Evolutionary conservation across 1,139 yeast genomes (phyloP).

Genomic region (Saccharomyces pastorianus): DNA sequence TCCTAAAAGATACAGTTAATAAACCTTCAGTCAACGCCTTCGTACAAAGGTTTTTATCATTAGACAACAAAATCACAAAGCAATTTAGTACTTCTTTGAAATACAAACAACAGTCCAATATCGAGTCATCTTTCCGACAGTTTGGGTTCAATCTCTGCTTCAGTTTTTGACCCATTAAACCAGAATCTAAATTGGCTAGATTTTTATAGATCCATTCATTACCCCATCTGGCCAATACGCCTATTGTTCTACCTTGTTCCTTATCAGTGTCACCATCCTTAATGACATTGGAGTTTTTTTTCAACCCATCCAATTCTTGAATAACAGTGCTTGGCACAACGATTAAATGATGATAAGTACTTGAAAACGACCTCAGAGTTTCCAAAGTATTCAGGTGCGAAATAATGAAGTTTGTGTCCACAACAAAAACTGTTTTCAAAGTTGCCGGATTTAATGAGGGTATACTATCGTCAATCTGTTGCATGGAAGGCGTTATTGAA

Average conservation of each 20-base stretch:
- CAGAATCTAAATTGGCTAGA: slow-evolving; percentile 44
- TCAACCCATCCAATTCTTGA: slow-evolving; percentile 73
- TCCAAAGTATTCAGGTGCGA: slow-evolving; percentile 55
- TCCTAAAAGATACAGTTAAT: slow-evolving; percentile 57
- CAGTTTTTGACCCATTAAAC: slow-evolving; percentile 58
- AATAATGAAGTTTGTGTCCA: slow-evolving; percentile 73
- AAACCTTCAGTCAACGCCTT: slow-evolving; percentile 66
- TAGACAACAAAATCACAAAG: slow-evolving; percentile 60
- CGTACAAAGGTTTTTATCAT: slow-evolving; percentile 74
- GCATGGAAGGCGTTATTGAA: slow-evolving; percentile 1
- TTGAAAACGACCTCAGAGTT: slow-evolving; percentile 38
- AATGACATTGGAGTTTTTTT: slow-evolving; percentile 31
- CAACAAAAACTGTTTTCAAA: slow-evolving; percentile 38
- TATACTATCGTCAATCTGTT: slow-evolving; percentile 9
- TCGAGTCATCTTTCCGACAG: slow-evolving; percentile 65
- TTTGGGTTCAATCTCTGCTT: slow-evolving; percentile 42
- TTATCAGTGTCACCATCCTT: slow-evolving; percentile 1
- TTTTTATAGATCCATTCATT: slow-evolving; percentile 69
- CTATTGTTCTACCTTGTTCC: slow-evolving; percentile 33
- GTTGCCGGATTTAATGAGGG: slow-evolving; percentile 6
- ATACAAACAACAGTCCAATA: slow-evolving; percentile 74
- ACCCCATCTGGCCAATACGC: slow-evolving; percentile 61
- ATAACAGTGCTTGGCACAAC: slow-evolving; percentile 66
- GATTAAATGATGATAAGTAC: slow-evolving; percentile 40
- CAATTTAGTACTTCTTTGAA: slow-evolving; percentile 39